Evolutionary conservation across 2,329 filamentous ascomycete genomes (phyloP).

Genomic region (Xylariaceae sp.): DNA sequence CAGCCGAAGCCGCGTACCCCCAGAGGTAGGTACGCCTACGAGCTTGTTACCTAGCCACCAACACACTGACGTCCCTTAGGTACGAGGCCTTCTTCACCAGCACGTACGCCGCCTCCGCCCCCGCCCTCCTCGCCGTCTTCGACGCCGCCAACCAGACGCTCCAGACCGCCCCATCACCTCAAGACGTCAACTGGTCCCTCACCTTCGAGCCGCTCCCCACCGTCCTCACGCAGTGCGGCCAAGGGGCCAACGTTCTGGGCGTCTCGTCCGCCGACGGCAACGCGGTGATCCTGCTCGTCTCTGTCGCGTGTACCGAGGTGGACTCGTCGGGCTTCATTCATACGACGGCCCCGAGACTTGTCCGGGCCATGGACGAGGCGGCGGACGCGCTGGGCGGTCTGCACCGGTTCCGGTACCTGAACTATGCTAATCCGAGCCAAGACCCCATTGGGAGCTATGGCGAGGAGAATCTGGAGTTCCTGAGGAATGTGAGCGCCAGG

Average conservation of each 20-base stretch:
- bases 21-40: conserved; percentile 3
- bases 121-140: neutral
- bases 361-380: conserved; percentile 6
- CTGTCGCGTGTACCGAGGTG: conserved; percentile 4
- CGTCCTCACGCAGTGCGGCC: conserved; percentile 2
- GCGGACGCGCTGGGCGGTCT: conserved; percentile 1
- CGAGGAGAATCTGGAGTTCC: conserved; percentile 22
- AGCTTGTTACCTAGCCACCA: too few species aligned
- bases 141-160: neutral
- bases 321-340: conserved; percentile 3
- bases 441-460: conserved; percentile 31
- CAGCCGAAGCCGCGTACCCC: conserved; percentile 4
- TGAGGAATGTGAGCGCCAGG: conserved; percentile 16
- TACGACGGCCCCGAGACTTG: neutral
- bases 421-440: conserved; percentile 34
- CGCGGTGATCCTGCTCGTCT: conserved; percentile 4
- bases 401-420: conserved; percentile 23
- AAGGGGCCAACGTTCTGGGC: conserved; percentile 3
- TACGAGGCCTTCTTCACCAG: conserved; percentile 1
- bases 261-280: conserved; percentile 6
- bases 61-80: neutral
- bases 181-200: conserved; percentile 5
- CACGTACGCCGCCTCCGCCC: conserved; percentile 1
- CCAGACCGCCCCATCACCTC: neutral
- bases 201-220: conserved; percentile 11